A percentile compares a stretch with the other conserved stretches of the same genome.
These are phyloP conservation scores for Coemansia sp. DNA, from an alignment of 192 early-diverging fungal genomes.

Conservation along the genomic window DNA sequence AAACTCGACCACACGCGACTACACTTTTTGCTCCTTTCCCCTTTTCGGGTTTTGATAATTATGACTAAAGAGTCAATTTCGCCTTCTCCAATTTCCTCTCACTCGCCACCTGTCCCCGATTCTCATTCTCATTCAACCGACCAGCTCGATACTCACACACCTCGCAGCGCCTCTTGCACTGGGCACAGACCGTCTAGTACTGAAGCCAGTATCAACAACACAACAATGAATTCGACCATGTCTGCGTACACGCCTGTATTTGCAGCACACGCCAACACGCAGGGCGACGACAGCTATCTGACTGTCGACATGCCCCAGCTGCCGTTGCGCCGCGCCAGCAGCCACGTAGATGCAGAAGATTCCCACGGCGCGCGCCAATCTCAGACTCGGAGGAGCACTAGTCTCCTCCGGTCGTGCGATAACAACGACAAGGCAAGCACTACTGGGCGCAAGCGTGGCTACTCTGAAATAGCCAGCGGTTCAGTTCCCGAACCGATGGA, in stretches of 20 bases:
- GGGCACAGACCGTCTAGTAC: no score
- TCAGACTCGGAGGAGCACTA: slow-evolving; percentile 4
- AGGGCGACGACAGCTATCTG: background rate
- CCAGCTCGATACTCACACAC: background rate
- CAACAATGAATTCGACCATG: slow-evolving; percentile 7
- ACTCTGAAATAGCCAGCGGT: slow-evolving; percentile 23
- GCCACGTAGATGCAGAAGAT: slow-evolving; percentile 10
- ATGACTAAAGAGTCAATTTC: slow-evolving; percentile 15
- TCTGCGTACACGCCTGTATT: slow-evolving; percentile 8
- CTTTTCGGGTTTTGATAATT: slow-evolving; percentile 3
- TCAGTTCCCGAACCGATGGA: slow-evolving; percentile 9
- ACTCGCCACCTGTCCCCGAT: background rate
- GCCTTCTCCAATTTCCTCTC: slow-evolving; percentile 14
- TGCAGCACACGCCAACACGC: background rate
- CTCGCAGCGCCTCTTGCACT: background rate
- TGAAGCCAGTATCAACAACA: background rate
- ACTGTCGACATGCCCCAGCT: background rate
- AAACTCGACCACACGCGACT: slow-evolving; percentile 1
- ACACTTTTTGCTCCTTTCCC: background rate
- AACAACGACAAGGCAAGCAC: background rate
- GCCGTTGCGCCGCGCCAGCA: slow-evolving; percentile 1
- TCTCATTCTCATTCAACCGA: background rate
- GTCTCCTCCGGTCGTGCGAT: background rate
- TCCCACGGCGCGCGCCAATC: slow-evolving; percentile 18
- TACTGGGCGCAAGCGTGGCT: slow-evolving; percentile 43